Evolutionary conservation across 495 filamentous ascomycete species (phyloP).

Genomic region (Trichoderma asperelloides): DNA sequence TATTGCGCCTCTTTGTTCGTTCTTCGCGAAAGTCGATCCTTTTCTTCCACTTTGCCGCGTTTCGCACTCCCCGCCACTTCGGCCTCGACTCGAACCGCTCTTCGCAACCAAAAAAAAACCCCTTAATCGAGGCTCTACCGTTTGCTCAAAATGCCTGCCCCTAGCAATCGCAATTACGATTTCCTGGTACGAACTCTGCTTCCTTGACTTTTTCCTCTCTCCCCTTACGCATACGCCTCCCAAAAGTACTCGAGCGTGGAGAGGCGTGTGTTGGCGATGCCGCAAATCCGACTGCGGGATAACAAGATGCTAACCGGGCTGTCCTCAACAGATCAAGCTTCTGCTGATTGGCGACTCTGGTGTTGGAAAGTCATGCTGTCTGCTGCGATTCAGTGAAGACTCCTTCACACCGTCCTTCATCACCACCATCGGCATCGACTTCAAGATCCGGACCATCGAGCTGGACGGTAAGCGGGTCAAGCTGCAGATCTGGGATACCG

Average conservation of each 20-base stretch:
- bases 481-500: slow-evolving; percentile 98
- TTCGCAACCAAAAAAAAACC: neutral
- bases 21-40: neutral
- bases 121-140: neutral
- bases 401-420: slow-evolving; percentile 98
- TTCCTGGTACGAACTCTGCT: slow-evolving; percentile 63
- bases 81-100: neutral
- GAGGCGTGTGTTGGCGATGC: neutral
- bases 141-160: slow-evolving; percentile 30
- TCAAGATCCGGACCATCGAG: slow-evolving; percentile 99
- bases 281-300: neutral
- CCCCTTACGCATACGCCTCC: neutral
- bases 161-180: slow-evolving; percentile 95
- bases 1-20: neutral
- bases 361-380: slow-evolving; percentile 96
- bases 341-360: slow-evolving; percentile 97
- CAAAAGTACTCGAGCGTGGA: neutral
- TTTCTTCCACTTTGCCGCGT: neutral
- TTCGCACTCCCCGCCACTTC: neutral
- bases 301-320: slow-evolving; percentile 10
- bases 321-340: slow-evolving; percentile 75
- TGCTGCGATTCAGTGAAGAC: slow-evolving; percentile 97
- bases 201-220: neutral
- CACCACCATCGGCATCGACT: slow-evolving; percentile 99
- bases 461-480: slow-evolving; percentile 97